phyloP scores from a whole-genome alignment of 345 rosid genomes.

The Angophora floribunda region DNA sequence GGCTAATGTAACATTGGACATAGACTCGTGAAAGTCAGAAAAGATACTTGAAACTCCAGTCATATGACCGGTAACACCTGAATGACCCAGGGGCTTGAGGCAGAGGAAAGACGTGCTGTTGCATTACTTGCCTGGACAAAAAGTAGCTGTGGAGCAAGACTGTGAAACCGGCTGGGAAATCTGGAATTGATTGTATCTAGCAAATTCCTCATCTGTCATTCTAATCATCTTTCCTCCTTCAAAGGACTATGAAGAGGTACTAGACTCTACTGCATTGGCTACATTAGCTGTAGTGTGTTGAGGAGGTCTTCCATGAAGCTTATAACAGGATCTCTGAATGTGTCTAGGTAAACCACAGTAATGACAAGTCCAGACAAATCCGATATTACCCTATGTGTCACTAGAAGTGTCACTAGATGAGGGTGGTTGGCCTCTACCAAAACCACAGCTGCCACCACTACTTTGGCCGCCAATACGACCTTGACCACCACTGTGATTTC shows the following conservation, averaged over 20 bases:
- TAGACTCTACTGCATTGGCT: background rate
- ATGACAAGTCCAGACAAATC: background rate
- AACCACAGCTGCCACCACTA: fast-evolving
- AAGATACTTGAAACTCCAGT: background rate
- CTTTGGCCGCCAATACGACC: fast-evolving
- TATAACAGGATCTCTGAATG: too few relatives aligned
- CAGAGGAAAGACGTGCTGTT: background rate
- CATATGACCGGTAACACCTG: background rate
- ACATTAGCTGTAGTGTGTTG: background rate
- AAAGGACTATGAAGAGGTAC: background rate
- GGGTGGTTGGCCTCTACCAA: background rate
- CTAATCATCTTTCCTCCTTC: background rate
- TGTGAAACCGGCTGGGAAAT: background rate
- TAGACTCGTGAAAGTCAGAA: background rate
- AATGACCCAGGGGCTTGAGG: background rate
- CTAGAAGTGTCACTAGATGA: too few relatives aligned
- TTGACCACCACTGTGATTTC: background rate
- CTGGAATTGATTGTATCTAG: background rate
- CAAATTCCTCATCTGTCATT: background rate
- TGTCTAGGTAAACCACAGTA: background rate
- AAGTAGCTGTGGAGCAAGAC: background rate
- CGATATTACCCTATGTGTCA: background rate
- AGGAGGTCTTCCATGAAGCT: background rate
- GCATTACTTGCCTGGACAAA: too few relatives aligned
- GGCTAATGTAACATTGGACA: too few relatives aligned